These are phyloP conservation scores for Earliella scabrosa DNA, from an alignment of 1,284 basidiomycete species.

Conservation along the genomic window DNA sequence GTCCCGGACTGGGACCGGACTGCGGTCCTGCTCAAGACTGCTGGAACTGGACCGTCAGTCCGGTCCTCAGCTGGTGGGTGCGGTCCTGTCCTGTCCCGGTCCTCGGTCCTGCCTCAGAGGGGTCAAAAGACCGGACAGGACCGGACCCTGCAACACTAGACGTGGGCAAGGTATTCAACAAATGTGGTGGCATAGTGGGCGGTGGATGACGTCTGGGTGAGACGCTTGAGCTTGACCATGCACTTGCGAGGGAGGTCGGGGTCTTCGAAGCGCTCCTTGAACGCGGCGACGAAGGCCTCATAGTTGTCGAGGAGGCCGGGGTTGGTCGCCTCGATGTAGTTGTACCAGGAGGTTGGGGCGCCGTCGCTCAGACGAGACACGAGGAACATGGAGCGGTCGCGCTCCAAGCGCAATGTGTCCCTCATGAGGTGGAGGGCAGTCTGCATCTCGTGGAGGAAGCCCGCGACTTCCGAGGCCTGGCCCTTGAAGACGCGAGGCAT, in stretches of 20 bases:
- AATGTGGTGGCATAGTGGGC: conserved; percentile 29
- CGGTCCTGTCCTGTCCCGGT: too few species aligned
- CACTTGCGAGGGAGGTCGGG: conserved; percentile 1
- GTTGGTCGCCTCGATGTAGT: background rate
- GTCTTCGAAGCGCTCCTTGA: conserved; percentile 19
- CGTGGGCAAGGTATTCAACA: conserved; percentile 26
- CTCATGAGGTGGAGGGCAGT: conserved; percentile 16
- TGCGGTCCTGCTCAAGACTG: too few species aligned
- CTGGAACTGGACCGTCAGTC: too few species aligned
- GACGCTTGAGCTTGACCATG: conserved; percentile 11
- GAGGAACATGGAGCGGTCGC: conserved; percentile 25
- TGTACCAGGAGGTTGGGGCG: conserved; percentile 22
- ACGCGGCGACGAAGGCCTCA: conserved; percentile 31
- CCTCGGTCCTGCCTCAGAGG: too few species aligned
- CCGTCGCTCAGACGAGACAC: conserved; percentile 20
- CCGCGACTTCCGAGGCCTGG: conserved; percentile 20
- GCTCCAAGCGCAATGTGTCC: conserved; percentile 8
- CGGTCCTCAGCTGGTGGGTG: too few species aligned
- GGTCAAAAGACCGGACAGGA: too few species aligned
- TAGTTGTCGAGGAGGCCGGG: conserved; percentile 22
- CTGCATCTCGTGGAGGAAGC: conserved; percentile 27
- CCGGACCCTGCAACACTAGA: too few species aligned
- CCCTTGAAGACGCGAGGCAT: conserved; percentile 8
- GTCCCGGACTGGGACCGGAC: too few species aligned
- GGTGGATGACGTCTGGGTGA: conserved; percentile 33